Conservation (phyloP, 345 rosid species). For the Eucalyptus camaldulensis region DNA sequence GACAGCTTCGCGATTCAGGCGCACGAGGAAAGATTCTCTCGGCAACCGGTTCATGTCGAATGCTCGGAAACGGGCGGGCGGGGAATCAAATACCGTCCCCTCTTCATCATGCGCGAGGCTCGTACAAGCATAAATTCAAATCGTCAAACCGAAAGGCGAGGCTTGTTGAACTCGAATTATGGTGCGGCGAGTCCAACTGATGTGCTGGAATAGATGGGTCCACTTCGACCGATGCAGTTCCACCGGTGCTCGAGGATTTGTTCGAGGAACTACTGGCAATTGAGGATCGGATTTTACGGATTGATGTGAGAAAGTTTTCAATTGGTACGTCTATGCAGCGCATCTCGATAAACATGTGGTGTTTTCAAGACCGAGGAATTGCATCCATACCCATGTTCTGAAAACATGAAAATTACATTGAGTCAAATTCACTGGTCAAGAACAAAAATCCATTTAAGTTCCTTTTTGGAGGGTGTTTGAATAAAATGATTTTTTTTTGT, state of each 20-base stretch:
- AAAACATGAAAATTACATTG: no score
- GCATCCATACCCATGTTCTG: neutral
- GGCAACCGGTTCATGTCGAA: no score
- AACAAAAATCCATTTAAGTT: neutral
- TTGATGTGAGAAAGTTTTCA: neutral
- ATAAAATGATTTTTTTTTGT: no score
- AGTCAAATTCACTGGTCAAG: neutral
- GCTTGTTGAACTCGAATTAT: neutral
- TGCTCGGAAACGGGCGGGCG: no score
- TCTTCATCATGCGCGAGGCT: no score
- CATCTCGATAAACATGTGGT: neutral
- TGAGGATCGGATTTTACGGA: neutral
- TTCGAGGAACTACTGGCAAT: neutral
- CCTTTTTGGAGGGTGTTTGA: neutral
- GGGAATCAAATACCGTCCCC: no score
- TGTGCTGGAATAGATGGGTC: neutral
- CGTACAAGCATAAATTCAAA: no score
- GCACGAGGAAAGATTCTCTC: no score
- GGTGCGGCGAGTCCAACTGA: neutral
- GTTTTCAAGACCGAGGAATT: neutral
- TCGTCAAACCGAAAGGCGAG: no score
- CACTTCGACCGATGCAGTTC: neutral
- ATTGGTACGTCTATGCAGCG: fast-evolving
- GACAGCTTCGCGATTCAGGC: no score
- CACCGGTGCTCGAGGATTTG: neutral